These are phyloP conservation scores for Pythium graminicola DNA, from an alignment of 352 stramenopile species.

Conservation along the genomic window DNA sequence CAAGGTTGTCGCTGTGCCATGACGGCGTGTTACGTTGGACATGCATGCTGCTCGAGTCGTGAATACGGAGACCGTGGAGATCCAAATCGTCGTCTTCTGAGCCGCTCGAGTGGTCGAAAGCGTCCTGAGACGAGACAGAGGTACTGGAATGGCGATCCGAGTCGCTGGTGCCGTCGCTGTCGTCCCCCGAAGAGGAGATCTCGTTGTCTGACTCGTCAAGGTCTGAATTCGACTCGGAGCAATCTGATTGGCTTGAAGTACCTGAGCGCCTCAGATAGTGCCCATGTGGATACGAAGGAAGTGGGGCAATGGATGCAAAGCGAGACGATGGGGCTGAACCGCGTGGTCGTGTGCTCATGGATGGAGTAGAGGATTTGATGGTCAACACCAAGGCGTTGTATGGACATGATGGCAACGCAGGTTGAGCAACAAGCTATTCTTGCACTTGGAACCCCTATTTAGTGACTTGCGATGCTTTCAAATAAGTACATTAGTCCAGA, in stretches of 20 bases:
- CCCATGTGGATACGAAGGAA: background rate
- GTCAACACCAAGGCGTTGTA: too few species aligned
- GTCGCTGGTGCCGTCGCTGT: conserved; percentile 8
- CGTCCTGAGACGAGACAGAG: conserved; percentile 10
- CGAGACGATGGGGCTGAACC: too few species aligned
- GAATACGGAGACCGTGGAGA: background rate
- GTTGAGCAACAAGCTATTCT: background rate
- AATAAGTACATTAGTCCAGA: too few species aligned
- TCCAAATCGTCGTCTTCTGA: background rate
- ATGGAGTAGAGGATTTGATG: too few species aligned
- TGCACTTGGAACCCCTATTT: conserved; percentile 2
- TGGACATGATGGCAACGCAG: too few species aligned
- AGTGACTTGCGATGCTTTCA: too few species aligned
- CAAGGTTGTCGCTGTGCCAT: conserved; percentile 47
- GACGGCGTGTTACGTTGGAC: background rate
- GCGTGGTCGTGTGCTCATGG: too few species aligned
- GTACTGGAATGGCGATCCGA: conserved; percentile 7
- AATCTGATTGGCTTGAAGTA: conserved; percentile 19
- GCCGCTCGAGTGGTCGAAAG: conserved; percentile 7
- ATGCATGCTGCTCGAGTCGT: background rate
- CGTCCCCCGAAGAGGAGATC: conserved; percentile 3
- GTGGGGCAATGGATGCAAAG: conserved; percentile 7
- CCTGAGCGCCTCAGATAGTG: conserved; percentile 16
- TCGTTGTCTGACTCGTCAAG: conserved; percentile 17
- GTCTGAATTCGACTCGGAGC: conserved; percentile 13